A percentile compares a stretch with the other conserved stretches of the same genome.
Evolutionary conservation across 768 basidiomycete genomes (phyloP).

Genomic region (Mycena vulgaris): DNA sequence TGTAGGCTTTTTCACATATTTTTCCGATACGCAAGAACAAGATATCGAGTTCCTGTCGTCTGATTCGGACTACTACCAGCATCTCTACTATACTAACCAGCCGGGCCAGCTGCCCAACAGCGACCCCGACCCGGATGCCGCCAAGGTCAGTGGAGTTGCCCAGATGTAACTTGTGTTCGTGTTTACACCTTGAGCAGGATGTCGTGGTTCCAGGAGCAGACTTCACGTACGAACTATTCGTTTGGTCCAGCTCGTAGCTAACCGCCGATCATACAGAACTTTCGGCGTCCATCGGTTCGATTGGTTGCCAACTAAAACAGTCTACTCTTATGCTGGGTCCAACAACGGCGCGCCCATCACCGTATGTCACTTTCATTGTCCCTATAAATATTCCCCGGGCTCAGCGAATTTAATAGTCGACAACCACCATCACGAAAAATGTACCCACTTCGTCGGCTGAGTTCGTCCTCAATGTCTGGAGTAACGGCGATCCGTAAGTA

Average conservation of each 20-base stretch:
- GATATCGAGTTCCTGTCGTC: constrained; percentile 40
- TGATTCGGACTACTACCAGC: constrained; percentile 31
- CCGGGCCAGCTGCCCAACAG: constrained; percentile 28
- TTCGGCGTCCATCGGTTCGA: constrained; percentile 40
- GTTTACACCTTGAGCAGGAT: too few species aligned
- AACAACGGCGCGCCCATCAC: constrained; percentile 19
- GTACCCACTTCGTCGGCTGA: constrained; percentile 32
- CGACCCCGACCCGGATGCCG: constrained; percentile 15
- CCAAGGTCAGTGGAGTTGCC: constrained; percentile 14
- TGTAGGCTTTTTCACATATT: constrained; percentile 38
- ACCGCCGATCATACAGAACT: constrained; percentile 15
- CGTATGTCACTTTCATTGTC: not conserved
- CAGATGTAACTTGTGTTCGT: too few species aligned
- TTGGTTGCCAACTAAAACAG: constrained; percentile 27
- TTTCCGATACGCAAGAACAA: constrained; percentile 36
- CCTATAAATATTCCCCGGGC: not conserved
- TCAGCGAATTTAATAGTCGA: not conserved
- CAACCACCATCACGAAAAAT: constrained; percentile 28
- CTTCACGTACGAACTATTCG: constrained; percentile 32
- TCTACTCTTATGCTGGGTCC: constrained; percentile 32
- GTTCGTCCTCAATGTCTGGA: constrained; percentile 36
- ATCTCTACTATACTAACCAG: constrained; percentile 37
- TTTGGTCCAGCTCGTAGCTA: not conserved
- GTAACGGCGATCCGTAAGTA: constrained; percentile 32
- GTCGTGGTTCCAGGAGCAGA: constrained; percentile 34